These are phyloP conservation scores for Leccinum boreale DNA, from an alignment of 768 basidiomycete species.

Conservation along the genomic window DNA sequence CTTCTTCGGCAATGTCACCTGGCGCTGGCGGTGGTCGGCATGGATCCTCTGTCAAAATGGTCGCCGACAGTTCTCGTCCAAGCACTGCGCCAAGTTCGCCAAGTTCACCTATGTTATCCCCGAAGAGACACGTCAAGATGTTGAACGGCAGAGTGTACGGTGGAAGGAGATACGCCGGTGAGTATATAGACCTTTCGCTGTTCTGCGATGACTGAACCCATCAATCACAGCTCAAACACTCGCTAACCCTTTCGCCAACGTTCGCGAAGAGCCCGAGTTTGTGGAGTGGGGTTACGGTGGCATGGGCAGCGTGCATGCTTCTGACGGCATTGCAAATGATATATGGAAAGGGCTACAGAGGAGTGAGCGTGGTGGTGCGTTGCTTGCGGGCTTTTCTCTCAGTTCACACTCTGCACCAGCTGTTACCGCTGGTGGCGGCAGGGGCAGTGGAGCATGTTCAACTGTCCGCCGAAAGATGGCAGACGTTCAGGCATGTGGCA, in stretches of 20 bases:
- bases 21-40: constrained; percentile 34
- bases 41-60: constrained; percentile 7
- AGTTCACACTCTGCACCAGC: constrained; percentile 4
- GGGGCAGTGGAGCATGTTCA: constrained; percentile 10
- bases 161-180: constrained; percentile 31
- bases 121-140: constrained; percentile 52
- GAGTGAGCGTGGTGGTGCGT: constrained; percentile 25
- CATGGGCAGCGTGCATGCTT: constrained; percentile 57
- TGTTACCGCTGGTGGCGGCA: constrained; percentile 15
- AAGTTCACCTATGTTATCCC: background rate
- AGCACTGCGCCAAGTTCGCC: constrained; percentile 14
- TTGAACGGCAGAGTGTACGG: constrained; percentile 88
- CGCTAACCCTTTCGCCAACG: constrained; percentile 62
- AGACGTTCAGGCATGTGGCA: constrained; percentile 22
- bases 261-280: constrained; percentile 69
- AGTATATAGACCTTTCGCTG: background rate
- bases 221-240: constrained; percentile 27
- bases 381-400: constrained; percentile 16
- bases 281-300: constrained; percentile 93
- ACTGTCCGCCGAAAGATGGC: constrained; percentile 17
- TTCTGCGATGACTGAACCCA: background rate
- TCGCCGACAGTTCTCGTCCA: background rate
- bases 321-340: constrained; percentile 27
- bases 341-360: constrained; percentile 28
- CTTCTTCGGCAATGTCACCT: constrained; percentile 17